Base-by-base conservation (phyloP, 2,329 filamentous ascomycete species). In the Gnomoniopsis sp. region DNA sequence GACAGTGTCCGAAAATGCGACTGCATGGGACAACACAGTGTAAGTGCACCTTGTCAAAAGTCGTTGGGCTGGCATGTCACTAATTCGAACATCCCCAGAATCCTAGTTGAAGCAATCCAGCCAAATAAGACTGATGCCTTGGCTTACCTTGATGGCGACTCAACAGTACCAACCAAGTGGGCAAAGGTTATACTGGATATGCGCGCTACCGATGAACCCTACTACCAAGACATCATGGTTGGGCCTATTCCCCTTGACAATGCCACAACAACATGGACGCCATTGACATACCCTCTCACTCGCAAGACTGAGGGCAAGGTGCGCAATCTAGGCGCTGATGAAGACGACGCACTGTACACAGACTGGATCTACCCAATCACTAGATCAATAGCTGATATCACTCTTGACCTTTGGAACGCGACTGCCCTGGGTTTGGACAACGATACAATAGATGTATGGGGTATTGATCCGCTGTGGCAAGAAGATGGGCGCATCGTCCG, bases 61-160 rank as follows among this genome's bases (percentile, higher is more conserved):
- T 12, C 11, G 3, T 19, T 19, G 46, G 33, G 43, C 22, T 58
- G 43, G 19, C 34, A 49, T 19, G 54, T 53, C 6, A 53, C 53
- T 36, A 57, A 43, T 43, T n/a, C n/a, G n/a, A 51, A 57, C 19
- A 19, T 1, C 0, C 1, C 6, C 23, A 70, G 67, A 11, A 53
- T 71, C 3, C 63, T 71, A 2, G 65, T 71, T 1, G 77, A 80
- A 64, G 61, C 75, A 0, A 67, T 80, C 53, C 63, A 67, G 22
- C 79, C 79, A 0, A 82, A 82, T 67, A 82, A 82, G 68, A 78
- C 77, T 0, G 78, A 79, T 58, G 75, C 72, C 0, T 56, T 79
- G 49, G 59, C 71, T 2, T 82, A 79, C 57, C 65, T 82, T 1
- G 76, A 81, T 34, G 70, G 69, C 2, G 61, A 65, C 7, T 72